Base-by-base conservation (phyloP, 148 eudicot genomes). In the Drosera capensis region DNA sequence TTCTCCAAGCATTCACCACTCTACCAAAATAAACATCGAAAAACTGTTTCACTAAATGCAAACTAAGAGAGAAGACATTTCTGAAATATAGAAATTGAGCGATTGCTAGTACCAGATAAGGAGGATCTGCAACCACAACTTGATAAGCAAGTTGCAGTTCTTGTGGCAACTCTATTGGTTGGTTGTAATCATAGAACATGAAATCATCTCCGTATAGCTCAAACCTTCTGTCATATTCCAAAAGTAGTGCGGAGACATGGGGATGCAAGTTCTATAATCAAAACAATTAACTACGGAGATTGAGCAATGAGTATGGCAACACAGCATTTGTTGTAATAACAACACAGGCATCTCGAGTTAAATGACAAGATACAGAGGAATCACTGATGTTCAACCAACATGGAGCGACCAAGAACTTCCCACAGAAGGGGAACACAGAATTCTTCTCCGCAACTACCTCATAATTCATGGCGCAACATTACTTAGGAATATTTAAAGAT, bases 1-100 rank as follows among this genome's bases (percentile, higher is more conserved):
- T 79, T 87, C 65, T 83, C 82, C 68, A 87, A 58, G 69, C 96
- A 87, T 55, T 77, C 96, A 55, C 72, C 63, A 66, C 96, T 87
- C 96, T 87, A 70, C 61, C 47, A 53, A 34, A 30, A 43, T 46
- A 71, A 36, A 49, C 5, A 57, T 15, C 13, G 2, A 20, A 11
- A 23, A 7, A 5, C 34, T 16, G 24, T 9, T 34, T 11, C 14
- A 34, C 38, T 2, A 34, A 34, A 34, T 11, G 38, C 38, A 34
- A 34, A 34, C n/a, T n/a, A n/a, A n/a, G n/a, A n/a, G n/a, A n/a
- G n/a, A n/a, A n/a, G n/a, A n/a, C 38, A 34, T 34, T 13, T 34
- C 3, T 11, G 38, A 34, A 9, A 15, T 9, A 11, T 34, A 9
- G 9, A 34, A 2, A 11, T 34, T 34, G n/a, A n/a, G n/a, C n/a